These are phyloP conservation scores for Fraxinus excelsior DNA, from an alignment of 257 asterid genomes.

Conservation along the genomic window DNA sequence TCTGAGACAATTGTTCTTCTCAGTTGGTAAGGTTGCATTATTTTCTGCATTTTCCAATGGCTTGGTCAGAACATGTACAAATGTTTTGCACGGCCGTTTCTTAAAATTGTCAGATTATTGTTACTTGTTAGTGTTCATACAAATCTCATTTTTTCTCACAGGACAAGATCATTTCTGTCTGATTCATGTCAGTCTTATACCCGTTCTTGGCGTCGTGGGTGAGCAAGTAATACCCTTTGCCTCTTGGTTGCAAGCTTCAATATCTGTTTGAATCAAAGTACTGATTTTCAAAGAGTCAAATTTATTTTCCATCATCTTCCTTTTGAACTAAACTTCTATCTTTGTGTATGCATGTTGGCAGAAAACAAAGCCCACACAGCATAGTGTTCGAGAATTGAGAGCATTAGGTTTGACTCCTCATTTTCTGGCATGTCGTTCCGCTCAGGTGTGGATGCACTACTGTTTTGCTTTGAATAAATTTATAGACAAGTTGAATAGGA, in stretches of 20 bases:
- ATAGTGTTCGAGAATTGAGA: constrained; percentile 90
- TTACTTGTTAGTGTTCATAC: constrained; percentile 15
- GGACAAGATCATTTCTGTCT: constrained; percentile 91
- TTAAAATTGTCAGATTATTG: background rate
- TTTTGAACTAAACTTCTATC: constrained; percentile 13
- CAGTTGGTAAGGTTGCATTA: constrained; percentile 69
- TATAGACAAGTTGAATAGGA: background rate
- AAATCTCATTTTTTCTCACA: constrained; percentile 28
- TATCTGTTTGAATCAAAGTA: background rate
- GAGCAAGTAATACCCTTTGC: constrained; percentile 75
- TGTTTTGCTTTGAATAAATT: constrained; percentile 2
- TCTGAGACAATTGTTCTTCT: constrained; percentile 77
- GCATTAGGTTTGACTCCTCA: constrained; percentile 93
- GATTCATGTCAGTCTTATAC: constrained; percentile 96
- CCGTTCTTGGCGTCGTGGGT: constrained; percentile 94
- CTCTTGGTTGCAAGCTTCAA: constrained; percentile 12
- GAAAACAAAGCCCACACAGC: constrained; percentile 98
- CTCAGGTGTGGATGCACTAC: constrained; percentile 49
- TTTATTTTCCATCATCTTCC: background rate
- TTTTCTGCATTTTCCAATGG: constrained; percentile 5
- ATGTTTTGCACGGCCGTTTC: background rate
- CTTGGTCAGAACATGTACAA: background rate
- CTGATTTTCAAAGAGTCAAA: background rate
- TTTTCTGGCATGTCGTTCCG: constrained; percentile 93
- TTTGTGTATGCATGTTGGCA: constrained; percentile 28